These are phyloP conservation scores for Tetrahymena elliotti DNA, from an alignment of 73 alveolate species.

Conservation along the genomic window DNA sequence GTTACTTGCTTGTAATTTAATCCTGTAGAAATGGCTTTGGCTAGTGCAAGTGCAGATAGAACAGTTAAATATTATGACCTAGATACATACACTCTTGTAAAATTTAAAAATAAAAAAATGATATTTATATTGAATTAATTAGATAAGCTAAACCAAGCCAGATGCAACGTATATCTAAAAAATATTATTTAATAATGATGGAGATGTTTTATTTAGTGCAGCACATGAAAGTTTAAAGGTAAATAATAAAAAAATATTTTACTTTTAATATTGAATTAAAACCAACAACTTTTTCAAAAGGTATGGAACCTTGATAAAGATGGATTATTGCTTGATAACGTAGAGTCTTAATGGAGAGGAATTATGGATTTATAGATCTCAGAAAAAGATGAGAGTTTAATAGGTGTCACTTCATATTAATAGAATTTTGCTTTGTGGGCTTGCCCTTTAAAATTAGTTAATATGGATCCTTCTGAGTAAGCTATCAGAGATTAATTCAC, in stretches of 20 bases:
- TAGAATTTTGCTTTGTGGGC: background rate
- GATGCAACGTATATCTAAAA: conserved; percentile 17
- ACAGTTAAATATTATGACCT: conserved; percentile 38
- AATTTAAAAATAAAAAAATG: background rate
- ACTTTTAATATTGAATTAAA: no score
- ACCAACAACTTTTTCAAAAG: no score
- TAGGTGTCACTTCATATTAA: background rate
- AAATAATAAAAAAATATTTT: background rate
- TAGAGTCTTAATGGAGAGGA: conserved; percentile 43
- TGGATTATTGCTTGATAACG: conserved; percentile 18
- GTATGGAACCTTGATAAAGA: conserved; percentile 34
- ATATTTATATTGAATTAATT: background rate
- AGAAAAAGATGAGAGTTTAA: background rate
- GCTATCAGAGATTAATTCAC: background rate
- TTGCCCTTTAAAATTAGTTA: background rate
- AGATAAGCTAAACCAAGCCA: conserved; percentile 14
- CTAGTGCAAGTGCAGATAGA: conserved; percentile 42
- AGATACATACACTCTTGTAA: conserved; percentile 4
- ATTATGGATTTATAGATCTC: conserved; percentile 7
- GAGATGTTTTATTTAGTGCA: conserved; percentile 22
- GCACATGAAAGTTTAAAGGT: conserved; percentile 33
- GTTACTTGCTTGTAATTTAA: conserved; percentile 17
- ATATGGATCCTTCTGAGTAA: background rate
- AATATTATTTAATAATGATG: conserved; percentile 3
- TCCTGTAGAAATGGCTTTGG: conserved; percentile 41